These are phyloP conservation scores for Shiraia sp. DNA, from an alignment of 2,329 filamentous ascomycete genomes.

Conservation along the genomic window DNA sequence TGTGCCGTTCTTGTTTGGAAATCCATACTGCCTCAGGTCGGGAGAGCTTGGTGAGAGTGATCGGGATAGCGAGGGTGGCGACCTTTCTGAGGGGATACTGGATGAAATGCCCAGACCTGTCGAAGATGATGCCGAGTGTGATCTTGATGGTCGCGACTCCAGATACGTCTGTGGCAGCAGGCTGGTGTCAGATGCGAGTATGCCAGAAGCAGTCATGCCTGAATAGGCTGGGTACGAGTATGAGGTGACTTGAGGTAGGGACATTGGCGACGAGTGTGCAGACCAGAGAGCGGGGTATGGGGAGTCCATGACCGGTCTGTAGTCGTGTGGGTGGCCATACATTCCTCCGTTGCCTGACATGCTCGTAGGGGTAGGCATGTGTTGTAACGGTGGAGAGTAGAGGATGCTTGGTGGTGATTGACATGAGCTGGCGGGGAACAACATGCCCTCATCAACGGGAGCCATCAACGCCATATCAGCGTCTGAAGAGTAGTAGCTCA, in stretches of 20 bases:
- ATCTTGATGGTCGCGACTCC: conserved; percentile 33
- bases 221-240: conserved; percentile 41
- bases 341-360: conserved; percentile 29
- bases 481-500: conserved; percentile 42
- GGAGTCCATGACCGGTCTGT: conserved; percentile 35
- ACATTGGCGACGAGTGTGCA: conserved; percentile 32
- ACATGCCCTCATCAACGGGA: conserved; percentile 35
- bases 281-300: conserved; percentile 40
- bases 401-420: conserved; percentile 45
- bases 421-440: conserved; percentile 43
- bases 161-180: conserved; percentile 26
- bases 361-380: conserved; percentile 30
- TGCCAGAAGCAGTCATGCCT: conserved; percentile 27
- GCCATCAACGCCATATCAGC: conserved; percentile 43
- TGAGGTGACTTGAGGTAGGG: conserved; percentile 34
- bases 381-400: conserved; percentile 42
- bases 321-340: conserved; percentile 35
- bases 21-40: conserved; percentile 48
- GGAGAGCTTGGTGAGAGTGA: conserved; percentile 46
- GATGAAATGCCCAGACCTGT: conserved; percentile 29
- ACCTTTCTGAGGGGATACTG: conserved; percentile 29
- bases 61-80: conserved; percentile 39
- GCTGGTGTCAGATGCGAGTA: conserved; percentile 28
- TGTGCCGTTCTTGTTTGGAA: conserved; percentile 51
- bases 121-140: conserved; percentile 42